These are phyloP conservation scores for Lentinula lateritia DNA, from an alignment of 768 basidiomycete species.

Conservation along the genomic window DNA sequence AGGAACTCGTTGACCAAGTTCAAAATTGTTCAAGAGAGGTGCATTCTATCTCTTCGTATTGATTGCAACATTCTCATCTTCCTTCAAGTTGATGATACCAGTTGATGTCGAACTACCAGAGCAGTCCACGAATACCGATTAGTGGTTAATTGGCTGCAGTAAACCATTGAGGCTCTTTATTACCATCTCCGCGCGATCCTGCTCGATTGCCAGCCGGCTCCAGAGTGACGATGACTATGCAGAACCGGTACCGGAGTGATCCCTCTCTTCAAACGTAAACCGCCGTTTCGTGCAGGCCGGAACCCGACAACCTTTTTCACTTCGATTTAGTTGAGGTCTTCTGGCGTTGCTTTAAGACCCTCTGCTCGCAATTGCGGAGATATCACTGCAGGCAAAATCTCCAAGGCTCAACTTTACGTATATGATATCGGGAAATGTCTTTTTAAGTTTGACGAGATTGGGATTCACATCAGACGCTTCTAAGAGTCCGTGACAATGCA, in stretches of 20 bases:
- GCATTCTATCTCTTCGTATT: neutral
- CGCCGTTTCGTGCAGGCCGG: slow-evolving; percentile 5
- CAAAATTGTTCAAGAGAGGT: neutral
- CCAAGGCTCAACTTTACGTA: neutral
- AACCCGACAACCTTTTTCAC: slow-evolving; percentile 4
- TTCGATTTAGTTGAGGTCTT: slow-evolving; percentile 5
- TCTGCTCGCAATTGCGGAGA: neutral
- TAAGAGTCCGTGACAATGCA: neutral
- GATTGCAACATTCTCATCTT: neutral
- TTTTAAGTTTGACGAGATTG: neutral
- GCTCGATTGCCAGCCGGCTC: slow-evolving; percentile 9
- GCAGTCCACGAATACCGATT: neutral
- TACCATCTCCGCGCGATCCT: slow-evolving; percentile 7
- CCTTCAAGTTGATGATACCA: neutral
- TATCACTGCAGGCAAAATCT: slow-evolving; percentile 1
- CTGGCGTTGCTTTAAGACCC: neutral
- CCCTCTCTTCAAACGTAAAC: slow-evolving; percentile 6
- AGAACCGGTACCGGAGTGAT: neutral
- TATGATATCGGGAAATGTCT: neutral
- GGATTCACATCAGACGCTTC: neutral
- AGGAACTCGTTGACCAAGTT: neutral
- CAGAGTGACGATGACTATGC: slow-evolving; percentile 9
- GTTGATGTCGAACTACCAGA: neutral
- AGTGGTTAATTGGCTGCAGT: neutral
- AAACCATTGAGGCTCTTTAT: neutral